Conservation (phyloP, 192 early-diverging fungal species). For the Spinellus fusiger region DNA sequence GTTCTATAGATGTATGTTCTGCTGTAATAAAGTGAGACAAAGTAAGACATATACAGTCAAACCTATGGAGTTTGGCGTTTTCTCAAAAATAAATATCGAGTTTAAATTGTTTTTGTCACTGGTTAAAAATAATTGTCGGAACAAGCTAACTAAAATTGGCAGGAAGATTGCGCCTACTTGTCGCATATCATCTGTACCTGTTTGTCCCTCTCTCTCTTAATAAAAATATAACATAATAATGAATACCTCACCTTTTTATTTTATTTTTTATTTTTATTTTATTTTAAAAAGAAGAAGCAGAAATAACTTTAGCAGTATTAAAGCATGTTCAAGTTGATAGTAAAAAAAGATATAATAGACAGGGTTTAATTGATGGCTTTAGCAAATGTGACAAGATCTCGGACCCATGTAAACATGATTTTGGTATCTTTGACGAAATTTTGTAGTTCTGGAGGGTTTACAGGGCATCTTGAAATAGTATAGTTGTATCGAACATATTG, state of each 20-base stretch:
- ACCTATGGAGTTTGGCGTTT: slow-evolving; percentile 2
- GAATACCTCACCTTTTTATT: neutral
- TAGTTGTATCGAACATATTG: slow-evolving; percentile 11
- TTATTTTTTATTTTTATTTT: neutral
- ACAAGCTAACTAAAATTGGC: too few species aligned
- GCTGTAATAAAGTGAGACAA: slow-evolving; percentile 1
- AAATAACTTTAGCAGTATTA: neutral
- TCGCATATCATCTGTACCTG: too few species aligned
- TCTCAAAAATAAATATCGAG: neutral
- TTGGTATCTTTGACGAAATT: slow-evolving; percentile 8
- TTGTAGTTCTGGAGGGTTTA: slow-evolving; percentile 14
- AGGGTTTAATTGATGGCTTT: slow-evolving; percentile 1
- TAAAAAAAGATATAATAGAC: neutral
- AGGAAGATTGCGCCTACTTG: too few species aligned
- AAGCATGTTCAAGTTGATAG: neutral
- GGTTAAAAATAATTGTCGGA: too few species aligned
- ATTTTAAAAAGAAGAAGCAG: neutral
- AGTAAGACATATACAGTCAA: neutral
- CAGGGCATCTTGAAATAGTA: slow-evolving; percentile 5
- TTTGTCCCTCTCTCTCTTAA: too few species aligned
- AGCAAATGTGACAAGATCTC: slow-evolving; percentile 6
- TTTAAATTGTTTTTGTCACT: too few species aligned
- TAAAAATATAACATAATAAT: too few species aligned
- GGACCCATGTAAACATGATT: slow-evolving; percentile 5
- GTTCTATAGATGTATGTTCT: too few species aligned